A percentile compares a stretch with the other conserved stretches of the same genome.
These are phyloP conservation scores for Solanum verrucosum DNA, from an alignment of 257 asterid species.

Conservation along the genomic window DNA sequence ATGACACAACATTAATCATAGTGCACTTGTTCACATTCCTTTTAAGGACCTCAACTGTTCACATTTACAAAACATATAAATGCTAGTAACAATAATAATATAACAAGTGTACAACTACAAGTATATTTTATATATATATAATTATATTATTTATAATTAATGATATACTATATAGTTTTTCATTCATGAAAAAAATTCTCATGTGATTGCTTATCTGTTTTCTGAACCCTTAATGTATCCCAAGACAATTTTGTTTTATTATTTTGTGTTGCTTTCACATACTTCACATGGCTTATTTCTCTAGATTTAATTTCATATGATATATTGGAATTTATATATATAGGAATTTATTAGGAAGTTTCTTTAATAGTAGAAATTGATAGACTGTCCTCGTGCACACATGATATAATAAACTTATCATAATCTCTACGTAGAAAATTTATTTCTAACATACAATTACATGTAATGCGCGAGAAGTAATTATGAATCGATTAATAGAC, in stretches of 20 bases:
- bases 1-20: not conserved
- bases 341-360: not conserved
- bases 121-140: not conserved
- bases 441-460: not conserved
- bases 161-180: not conserved
- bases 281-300: constrained; percentile 2
- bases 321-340: not conserved
- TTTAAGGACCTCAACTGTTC: not conserved
- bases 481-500: not conserved
- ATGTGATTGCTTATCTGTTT: constrained; percentile 14
- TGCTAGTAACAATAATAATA: not conserved
- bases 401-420: not conserved
- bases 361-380: not conserved
- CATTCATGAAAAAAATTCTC: not conserved
- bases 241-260: not conserved
- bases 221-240: constrained; percentile 5
- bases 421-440: not conserved
- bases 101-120: not conserved
- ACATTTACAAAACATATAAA: not conserved
- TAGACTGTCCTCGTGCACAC: constrained; percentile 1
- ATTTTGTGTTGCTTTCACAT: constrained; percentile 1
- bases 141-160: not conserved
- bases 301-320: not conserved
- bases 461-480: not conserved
- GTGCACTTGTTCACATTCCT: not conserved